These are phyloP conservation scores for Breviolum minutum DNA, from an alignment of 73 alveolate genomes.

Conservation along the genomic window DNA sequence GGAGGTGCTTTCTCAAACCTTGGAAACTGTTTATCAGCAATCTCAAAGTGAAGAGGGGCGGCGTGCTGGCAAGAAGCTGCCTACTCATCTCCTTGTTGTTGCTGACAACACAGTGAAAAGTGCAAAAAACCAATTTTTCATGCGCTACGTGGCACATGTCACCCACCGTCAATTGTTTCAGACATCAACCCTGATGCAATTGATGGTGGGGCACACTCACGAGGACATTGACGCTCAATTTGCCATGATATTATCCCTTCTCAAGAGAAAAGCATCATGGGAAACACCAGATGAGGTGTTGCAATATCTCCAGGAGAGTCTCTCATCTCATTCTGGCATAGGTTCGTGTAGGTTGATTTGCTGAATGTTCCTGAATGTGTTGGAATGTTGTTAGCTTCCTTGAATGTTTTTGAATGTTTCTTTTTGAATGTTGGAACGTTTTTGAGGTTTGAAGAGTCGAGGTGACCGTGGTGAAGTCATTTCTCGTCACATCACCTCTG, in stretches of 20 bases:
- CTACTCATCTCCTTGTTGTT: not conserved
- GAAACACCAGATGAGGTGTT: constrained; percentile 7
- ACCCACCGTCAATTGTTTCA: not conserved
- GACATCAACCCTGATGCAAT: not conserved
- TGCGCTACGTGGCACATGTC: not conserved
- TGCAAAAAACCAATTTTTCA: not conserved
- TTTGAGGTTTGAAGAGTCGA: not conserved
- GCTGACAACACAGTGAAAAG: constrained; percentile 37
- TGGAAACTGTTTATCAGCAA: not conserved
- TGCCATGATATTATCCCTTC: not conserved
- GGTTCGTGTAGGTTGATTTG: not conserved
- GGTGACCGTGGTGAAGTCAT: not conserved
- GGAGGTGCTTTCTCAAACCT: constrained; percentile 15
- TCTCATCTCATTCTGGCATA: not conserved
- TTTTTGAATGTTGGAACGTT: not conserved
- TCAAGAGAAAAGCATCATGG: not conserved
- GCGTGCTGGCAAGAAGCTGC: not conserved
- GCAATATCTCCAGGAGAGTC: not conserved
- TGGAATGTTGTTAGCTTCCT: not conserved
- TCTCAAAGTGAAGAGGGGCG: not conserved
- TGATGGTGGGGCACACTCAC: constrained; percentile 39
- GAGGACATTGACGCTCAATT: not conserved
- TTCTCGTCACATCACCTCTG: not conserved
- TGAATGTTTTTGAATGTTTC: not conserved
- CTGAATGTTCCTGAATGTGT: not conserved